These are phyloP conservation scores for Durio zibethinus DNA, from an alignment of 345 rosid genomes.

Conservation along the genomic window DNA sequence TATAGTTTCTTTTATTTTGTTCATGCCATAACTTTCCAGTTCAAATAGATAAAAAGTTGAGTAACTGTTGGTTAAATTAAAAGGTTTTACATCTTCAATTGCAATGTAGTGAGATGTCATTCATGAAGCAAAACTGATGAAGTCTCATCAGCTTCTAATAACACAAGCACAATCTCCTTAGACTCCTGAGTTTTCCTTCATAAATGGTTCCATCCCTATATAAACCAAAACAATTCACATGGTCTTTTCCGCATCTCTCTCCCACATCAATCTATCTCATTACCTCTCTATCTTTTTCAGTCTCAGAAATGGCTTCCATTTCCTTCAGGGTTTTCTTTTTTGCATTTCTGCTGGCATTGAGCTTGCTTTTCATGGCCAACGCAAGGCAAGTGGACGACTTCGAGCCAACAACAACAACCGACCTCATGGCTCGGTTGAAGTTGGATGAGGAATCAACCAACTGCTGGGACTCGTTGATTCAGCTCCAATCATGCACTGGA, in stretches of 20 bases:
- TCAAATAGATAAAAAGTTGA: not conserved
- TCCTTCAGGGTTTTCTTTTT: not conserved
- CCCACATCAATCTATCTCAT: not conserved
- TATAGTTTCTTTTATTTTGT: too few relatives aligned
- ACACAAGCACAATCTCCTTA: not conserved
- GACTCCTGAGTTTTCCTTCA: not conserved
- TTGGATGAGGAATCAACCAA: slow-evolving; percentile 41
- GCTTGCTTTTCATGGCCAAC: not conserved
- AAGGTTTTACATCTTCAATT: not conserved
- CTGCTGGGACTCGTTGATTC: slow-evolving; percentile 75
- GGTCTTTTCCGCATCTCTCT: not conserved
- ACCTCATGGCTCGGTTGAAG: slow-evolving; percentile 35
- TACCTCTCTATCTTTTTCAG: not conserved
- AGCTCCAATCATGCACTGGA: slow-evolving; percentile 74
- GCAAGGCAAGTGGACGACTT: not conserved
- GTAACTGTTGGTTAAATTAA: not conserved
- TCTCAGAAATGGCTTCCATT: not conserved
- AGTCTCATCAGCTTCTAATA: slow-evolving; percentile 1
- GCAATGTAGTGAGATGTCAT: not conserved
- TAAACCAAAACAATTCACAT: not conserved
- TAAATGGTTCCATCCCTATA: not conserved
- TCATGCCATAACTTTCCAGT: too few relatives aligned
- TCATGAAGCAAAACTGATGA: not conserved
- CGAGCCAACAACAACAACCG: not conserved
- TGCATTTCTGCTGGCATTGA: not conserved